These are phyloP conservation scores for Conticribra weissflogii DNA, from an alignment of 108 stramenopile genomes.

Conservation along the genomic window DNA sequence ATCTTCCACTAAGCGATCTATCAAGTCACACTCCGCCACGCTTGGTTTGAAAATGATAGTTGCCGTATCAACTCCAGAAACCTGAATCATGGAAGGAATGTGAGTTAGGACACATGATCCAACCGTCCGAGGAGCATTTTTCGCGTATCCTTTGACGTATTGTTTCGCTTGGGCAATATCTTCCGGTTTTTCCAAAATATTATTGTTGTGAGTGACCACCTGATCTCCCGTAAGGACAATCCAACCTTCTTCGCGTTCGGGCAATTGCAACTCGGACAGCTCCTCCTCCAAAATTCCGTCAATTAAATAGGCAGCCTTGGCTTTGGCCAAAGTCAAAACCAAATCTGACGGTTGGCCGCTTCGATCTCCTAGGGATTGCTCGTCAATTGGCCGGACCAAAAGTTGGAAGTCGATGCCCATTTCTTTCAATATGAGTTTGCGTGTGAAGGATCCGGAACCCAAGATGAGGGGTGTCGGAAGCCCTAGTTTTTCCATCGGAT, in stretches of 20 bases:
- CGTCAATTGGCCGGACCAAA: slow-evolving; percentile 81
- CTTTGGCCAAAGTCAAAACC: slow-evolving; percentile 66
- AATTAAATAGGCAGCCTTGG: slow-evolving; percentile 77
- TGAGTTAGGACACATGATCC: slow-evolving; percentile 77
- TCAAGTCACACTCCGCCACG: slow-evolving; percentile 40
- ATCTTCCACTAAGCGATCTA: slow-evolving; percentile 61
- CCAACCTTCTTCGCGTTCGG: slow-evolving; percentile 32
- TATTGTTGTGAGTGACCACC: slow-evolving; percentile 72
- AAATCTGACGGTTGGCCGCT: slow-evolving; percentile 49
- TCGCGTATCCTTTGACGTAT: slow-evolving; percentile 63
- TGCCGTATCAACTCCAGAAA: slow-evolving; percentile 78
- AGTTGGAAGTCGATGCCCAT: slow-evolving; percentile 70
- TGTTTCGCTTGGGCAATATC: slow-evolving; percentile 68
- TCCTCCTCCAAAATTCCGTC: slow-evolving; percentile 47
- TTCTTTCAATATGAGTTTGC: slow-evolving; percentile 83
- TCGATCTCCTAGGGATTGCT: slow-evolving; percentile 75
- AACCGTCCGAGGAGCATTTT: slow-evolving; percentile 67
- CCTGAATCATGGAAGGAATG: slow-evolving; percentile 68
- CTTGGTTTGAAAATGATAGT: slow-evolving; percentile 67
- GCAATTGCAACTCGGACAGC: slow-evolving; percentile 48
- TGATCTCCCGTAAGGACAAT: slow-evolving; percentile 84
- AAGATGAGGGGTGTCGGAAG: slow-evolving; percentile 75
- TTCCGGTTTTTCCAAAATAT: slow-evolving; percentile 81
- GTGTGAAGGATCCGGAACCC: slow-evolving; percentile 80
- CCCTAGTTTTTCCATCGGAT: neutral